phyloP scores from a whole-genome alignment of 2,329 filamentous ascomycete species.

The Pseudogymnoascus sp. region DNA sequence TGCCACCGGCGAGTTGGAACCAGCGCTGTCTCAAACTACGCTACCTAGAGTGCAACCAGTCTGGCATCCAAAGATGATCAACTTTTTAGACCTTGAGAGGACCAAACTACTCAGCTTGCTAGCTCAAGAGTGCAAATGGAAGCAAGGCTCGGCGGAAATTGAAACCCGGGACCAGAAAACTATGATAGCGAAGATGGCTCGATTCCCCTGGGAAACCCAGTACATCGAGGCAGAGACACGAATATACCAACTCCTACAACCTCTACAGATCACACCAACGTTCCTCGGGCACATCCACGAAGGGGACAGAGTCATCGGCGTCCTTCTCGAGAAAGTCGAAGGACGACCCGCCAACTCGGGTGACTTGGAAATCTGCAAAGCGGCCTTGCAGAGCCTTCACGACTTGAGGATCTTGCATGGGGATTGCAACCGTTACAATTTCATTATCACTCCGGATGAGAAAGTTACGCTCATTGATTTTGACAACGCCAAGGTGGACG shows the following conservation, averaged over 20 bases:
- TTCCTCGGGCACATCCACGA: slow-evolving; percentile 34
- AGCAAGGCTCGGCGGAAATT: not conserved
- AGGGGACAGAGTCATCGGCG: slow-evolving; percentile 31
- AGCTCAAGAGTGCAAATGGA: not conserved
- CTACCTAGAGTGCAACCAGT: not conserved
- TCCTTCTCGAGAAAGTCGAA: slow-evolving; percentile 32
- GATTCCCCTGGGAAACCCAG: slow-evolving; percentile 21
- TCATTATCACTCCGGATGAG: slow-evolving; percentile 26
- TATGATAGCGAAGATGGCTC: slow-evolving; percentile 18
- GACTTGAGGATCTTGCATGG: slow-evolving; percentile 29
- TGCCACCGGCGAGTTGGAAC: not conserved
- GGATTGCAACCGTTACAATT: slow-evolving; percentile 36
- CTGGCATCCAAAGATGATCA: not conserved
- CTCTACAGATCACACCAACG: slow-evolving; percentile 24
- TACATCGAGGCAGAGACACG: slow-evolving; percentile 20
- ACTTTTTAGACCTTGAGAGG: not conserved
- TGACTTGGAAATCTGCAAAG: slow-evolving; percentile 27
- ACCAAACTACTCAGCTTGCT: not conserved
- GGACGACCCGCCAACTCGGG: slow-evolving; percentile 24
- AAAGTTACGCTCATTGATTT: slow-evolving; percentile 30
- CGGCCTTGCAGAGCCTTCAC: slow-evolving; percentile 26
- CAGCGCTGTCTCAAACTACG: not conserved
- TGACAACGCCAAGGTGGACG: slow-evolving; percentile 16
- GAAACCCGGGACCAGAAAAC: not conserved
- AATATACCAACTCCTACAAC: slow-evolving; percentile 13